Conservation (phyloP, 148 eudicot genomes). For the Mesembryanthemum crystallinum region DNA sequence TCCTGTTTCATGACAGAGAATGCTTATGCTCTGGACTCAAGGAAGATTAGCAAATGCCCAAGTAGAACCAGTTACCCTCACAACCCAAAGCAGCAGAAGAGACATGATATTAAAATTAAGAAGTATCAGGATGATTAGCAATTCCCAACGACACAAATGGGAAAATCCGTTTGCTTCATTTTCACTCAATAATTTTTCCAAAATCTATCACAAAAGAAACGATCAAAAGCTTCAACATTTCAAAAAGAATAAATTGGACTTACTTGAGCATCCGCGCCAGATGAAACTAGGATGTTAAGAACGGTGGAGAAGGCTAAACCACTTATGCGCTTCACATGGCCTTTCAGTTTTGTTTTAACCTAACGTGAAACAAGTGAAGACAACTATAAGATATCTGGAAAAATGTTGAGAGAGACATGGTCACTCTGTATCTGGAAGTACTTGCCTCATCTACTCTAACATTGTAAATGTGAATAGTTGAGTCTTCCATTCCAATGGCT, state of each 20-base stretch:
- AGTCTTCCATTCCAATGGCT: conserved; percentile 97
- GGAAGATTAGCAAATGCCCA: background rate
- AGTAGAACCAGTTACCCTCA: background rate
- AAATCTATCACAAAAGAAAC: background rate
- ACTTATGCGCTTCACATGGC: conserved; percentile 76
- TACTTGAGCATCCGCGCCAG: conserved; percentile 96
- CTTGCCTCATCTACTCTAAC: conserved; percentile 93
- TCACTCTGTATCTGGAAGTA: conserved; percentile 2
- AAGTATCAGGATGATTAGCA: background rate
- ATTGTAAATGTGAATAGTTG: conserved; percentile 88
- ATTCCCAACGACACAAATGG: background rate
- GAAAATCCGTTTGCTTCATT: background rate
- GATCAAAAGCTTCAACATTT: background rate
- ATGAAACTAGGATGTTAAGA: conserved; percentile 72
- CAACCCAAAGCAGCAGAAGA: background rate
- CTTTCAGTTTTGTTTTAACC: conserved; percentile 75
- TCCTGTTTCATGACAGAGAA: background rate
- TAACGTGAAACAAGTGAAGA: conserved; percentile 17
- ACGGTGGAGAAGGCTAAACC: conserved; percentile 76
- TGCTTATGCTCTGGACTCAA: background rate
- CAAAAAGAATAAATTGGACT: conserved; percentile 13
- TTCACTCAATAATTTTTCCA: background rate
- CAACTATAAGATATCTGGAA: background rate
- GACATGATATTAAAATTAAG: background rate
- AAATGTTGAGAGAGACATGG: background rate